A percentile compares a stretch with the other conserved stretches of the same genome.
Conservation (phyloP, 2,329 filamentous ascomycete species). For the Fusarium oxysporum region DNA sequence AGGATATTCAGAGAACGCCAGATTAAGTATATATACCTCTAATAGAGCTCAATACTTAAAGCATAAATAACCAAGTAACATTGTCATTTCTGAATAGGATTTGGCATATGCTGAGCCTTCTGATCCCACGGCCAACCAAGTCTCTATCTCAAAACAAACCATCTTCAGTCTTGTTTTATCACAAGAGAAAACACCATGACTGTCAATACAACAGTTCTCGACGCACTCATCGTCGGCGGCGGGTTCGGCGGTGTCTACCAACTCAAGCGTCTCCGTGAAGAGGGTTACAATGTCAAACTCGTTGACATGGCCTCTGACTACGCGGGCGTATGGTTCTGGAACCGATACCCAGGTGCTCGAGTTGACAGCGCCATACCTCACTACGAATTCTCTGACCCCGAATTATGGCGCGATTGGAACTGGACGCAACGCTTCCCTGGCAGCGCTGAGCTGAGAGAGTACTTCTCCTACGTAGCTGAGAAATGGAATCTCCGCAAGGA, state of each 20-base stretch:
- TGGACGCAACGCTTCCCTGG: not conserved
- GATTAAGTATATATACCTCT: not conserved
- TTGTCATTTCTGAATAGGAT: fast-evolving
- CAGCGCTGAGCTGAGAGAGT: not conserved
- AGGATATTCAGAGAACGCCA: not conserved
- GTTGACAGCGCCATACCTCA: not conserved
- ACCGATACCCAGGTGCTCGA: not conserved
- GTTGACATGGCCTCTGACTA: not conserved
- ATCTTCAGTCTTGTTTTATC: not conserved
- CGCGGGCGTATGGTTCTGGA: not conserved
- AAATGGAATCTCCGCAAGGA: conserved; percentile 15
- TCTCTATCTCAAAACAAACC: not conserved
- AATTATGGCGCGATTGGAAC: not conserved
- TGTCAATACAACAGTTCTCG: not conserved
- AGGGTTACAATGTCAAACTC: not conserved
- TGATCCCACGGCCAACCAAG: fast-evolving
- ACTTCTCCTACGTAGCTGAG: conserved; percentile 2
- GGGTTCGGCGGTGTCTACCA: not conserved
- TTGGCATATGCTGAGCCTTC: not conserved
- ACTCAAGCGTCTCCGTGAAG: not conserved
- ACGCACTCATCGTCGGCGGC: not conserved
- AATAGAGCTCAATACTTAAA: fast-evolving
- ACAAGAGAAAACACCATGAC: not conserved
- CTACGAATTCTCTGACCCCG: not conserved
- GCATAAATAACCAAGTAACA: not conserved